These are phyloP conservation scores for Quercus mongolica DNA, from an alignment of 306 rosid species.

Conservation along the genomic window DNA sequence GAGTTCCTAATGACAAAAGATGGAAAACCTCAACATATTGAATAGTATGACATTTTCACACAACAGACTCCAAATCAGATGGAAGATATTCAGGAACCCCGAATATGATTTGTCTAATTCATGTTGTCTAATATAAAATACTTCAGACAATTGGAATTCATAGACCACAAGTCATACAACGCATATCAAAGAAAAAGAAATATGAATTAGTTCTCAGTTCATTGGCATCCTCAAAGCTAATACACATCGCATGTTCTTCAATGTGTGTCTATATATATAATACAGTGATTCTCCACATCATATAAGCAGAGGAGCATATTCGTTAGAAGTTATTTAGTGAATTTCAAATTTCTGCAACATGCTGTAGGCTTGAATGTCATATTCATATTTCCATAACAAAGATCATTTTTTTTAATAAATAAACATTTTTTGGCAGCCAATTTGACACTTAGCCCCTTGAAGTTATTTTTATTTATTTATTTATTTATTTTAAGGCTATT, in stretches of 20 bases:
- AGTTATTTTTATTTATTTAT: conserved; percentile 26
- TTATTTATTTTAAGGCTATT: neutral
- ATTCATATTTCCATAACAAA: neutral
- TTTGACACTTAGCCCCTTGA: neutral
- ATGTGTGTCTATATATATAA: neutral
- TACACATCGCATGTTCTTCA: neutral
- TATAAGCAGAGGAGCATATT: neutral
- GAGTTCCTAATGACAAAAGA: conserved; percentile 59
- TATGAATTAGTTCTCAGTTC: neutral
- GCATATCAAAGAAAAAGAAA: conserved; percentile 11
- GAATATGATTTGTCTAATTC: neutral
- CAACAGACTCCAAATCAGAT: neutral
- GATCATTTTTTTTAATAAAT: neutral
- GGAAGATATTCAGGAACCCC: conserved; percentile 5
- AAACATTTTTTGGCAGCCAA: neutral
- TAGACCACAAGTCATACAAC: neutral
- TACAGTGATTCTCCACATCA: neutral
- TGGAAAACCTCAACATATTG: conserved; percentile 25
- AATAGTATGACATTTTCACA: conserved; percentile 11
- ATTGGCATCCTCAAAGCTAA: neutral
- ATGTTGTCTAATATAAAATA: neutral
- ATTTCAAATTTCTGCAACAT: neutral
- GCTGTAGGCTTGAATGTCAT: neutral
- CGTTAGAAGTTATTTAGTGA: neutral
- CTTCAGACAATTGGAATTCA: neutral